Evolutionary conservation across 495 filamentous ascomycete genomes (phyloP).

Genomic region (Xylaria sp.): DNA sequence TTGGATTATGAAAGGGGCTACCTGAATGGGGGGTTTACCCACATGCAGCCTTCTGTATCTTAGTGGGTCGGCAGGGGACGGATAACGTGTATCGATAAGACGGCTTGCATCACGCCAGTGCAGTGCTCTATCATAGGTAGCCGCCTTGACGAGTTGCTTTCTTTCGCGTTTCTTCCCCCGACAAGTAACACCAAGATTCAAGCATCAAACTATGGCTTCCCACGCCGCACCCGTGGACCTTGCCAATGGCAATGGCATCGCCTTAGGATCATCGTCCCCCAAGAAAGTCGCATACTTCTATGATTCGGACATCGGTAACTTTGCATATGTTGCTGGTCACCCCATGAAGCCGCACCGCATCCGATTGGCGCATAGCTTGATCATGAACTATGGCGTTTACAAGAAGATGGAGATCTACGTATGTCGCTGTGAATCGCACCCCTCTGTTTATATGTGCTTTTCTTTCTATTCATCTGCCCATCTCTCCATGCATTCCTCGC

Average conservation of each 20-base stretch:
- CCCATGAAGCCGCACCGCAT: slow-evolving; percentile 99
- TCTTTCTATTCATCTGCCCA: neutral
- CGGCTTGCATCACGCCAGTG: neutral
- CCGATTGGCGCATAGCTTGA: slow-evolving; percentile 92
- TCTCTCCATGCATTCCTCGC: neutral
- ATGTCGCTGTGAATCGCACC: slow-evolving; percentile 40
- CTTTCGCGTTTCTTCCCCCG: slow-evolving; percentile 16
- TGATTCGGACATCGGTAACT: slow-evolving; percentile 94
- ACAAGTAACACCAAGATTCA: slow-evolving; percentile 5
- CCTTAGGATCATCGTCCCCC: slow-evolving; percentile 51
- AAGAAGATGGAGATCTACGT: slow-evolving; percentile 99
- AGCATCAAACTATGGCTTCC: slow-evolving; percentile 36
- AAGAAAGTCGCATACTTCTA: slow-evolving; percentile 96
- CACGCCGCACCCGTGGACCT: slow-evolving; percentile 60
- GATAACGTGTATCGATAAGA: slow-evolving; percentile 18
- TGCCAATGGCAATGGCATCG: slow-evolving; percentile 53
- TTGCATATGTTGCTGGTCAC: slow-evolving; percentile 97
- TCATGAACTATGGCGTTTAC: slow-evolving; percentile 99
- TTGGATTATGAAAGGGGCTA: no score
- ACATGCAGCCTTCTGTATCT: neutral
- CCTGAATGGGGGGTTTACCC: neutral
- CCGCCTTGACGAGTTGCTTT: slow-evolving; percentile 18
- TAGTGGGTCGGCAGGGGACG: neutral
- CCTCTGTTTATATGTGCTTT: neutral
- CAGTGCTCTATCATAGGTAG: slow-evolving; percentile 8